These are phyloP conservation scores for Alternaria postmessia DNA, from an alignment of 2,329 filamentous ascomycete species.

Conservation along the genomic window DNA sequence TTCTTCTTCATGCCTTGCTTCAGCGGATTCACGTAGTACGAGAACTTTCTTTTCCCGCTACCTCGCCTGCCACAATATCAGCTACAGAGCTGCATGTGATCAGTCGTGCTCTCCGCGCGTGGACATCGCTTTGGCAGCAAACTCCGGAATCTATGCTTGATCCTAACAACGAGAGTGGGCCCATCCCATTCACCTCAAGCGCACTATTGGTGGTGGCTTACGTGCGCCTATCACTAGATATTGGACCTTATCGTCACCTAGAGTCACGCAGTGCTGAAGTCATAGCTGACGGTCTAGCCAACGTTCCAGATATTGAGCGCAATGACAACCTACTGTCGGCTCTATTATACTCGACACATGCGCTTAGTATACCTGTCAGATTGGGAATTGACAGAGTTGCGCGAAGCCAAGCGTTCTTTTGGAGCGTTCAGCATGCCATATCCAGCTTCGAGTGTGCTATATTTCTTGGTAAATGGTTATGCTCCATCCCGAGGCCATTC, in stretches of 20 bases:
- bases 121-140: conserved; percentile 48
- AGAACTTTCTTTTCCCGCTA: conserved; percentile 35
- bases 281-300: conserved; percentile 53
- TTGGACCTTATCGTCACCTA: conserved; percentile 55
- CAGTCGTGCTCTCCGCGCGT: conserved; percentile 41
- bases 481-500: conserved; percentile 32
- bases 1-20: conserved; percentile 41
- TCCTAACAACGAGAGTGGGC: conserved; percentile 48
- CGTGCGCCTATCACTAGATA: conserved; percentile 56
- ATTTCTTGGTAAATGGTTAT: conserved; percentile 62
- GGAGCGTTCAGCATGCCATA: conserved; percentile 65
- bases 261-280: conserved; percentile 55
- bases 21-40: conserved; percentile 41
- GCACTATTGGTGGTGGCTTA: conserved; percentile 58
- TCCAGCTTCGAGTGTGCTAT: conserved; percentile 65
- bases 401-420: conserved; percentile 64
- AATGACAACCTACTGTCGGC: conserved; percentile 60
- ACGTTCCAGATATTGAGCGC: conserved; percentile 54
- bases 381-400: conserved; percentile 64
- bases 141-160: conserved; percentile 48
- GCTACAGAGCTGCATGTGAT: conserved; percentile 32
- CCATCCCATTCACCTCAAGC: conserved; percentile 55
- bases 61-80: conserved; percentile 29
- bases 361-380: conserved; percentile 64
- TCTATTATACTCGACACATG: conserved; percentile 63